Evolutionary conservation across 1,284 basidiomycete genomes (phyloP), one percentile per base, ranked within the genome.

Genomic region (Leccinum solheimii): DNA sequence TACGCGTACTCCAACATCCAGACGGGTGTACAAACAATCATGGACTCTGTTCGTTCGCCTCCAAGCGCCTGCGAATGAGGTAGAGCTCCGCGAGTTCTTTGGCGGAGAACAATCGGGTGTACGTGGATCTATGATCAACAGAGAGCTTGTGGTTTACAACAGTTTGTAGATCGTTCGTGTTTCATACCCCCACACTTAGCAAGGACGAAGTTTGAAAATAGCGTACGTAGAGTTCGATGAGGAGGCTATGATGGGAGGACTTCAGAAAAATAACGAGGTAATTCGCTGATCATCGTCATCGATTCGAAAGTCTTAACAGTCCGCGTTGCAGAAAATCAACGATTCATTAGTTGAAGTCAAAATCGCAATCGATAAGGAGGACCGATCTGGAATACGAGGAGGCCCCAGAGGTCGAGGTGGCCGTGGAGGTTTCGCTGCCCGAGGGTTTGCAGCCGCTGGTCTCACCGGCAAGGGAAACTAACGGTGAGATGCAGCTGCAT

Each of bases 161-260:
- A 32, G 10, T 13, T 38, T 63, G 5, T 64, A 94, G 90, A 90
- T 95, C 69, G 87, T 84, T 36, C 81, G 83, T 59, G 81, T 95
- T 64, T 84, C 85, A 68, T 84, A 91, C 66, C 90, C 90, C 1
- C 67, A 75, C 48, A 64, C 63, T 55, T 79, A 75, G 63, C 68
- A 77, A 6, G 82, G 83, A 27, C 83, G 83, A 60, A 78, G 65
- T 60, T 76, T 79, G 67, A 87, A 80, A 67, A 79, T 91, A 61
- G 91, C 86, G 1, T 96, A 94, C 69, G 85, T 95, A 62, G 94
- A 96, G 73, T 96, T 95, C 75, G 88, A 84, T 7, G 90, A 90
- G 68, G 92, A 95, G 70, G 89, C 86, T 23, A 92, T 95, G 90
- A 89, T 85, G 69, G 82, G 80, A 26, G 93, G 87, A 1, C 76